phyloP scores from a whole-genome alignment of 257 asterid species.

The Ballota nigra region DNA sequence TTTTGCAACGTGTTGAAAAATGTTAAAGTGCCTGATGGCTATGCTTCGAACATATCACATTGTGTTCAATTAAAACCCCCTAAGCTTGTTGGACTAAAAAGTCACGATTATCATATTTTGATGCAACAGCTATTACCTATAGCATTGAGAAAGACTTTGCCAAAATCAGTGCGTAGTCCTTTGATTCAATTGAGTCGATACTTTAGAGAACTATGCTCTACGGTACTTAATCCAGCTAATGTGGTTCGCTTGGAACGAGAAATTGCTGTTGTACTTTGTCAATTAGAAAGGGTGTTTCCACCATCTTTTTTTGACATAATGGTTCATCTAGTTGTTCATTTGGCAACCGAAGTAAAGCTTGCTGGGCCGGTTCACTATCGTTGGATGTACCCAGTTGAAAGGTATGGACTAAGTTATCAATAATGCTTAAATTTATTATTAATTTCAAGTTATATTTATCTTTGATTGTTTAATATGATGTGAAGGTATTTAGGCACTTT shows the following conservation, averaged over 20 bases:
- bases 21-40: not conserved
- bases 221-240: not conserved
- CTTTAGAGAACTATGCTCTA: conserved; percentile 1
- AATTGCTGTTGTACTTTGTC: not conserved
- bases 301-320: conserved; percentile 1
- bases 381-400: conserved; percentile 11
- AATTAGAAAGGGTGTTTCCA: not conserved
- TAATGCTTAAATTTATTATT: not conserved
- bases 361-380: conserved; percentile 1
- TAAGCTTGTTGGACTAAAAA: not conserved
- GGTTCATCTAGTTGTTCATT: not conserved
- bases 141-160: not conserved
- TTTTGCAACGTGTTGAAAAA: not conserved
- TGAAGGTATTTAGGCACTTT: not conserved
- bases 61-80: not conserved
- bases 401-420: not conserved
- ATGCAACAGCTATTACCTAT: conserved; percentile 13
- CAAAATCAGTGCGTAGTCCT: not conserved
- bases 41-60: not conserved
- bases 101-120: conserved; percentile 11
- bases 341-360: conserved; percentile 5
- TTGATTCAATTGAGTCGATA: conserved; percentile 1
- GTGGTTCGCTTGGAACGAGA: not conserved
- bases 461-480: not conserved
- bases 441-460: not conserved